phyloP scores from a whole-genome alignment of 2,329 filamentous ascomycete species.

The Calonectria ilicicola region DNA sequence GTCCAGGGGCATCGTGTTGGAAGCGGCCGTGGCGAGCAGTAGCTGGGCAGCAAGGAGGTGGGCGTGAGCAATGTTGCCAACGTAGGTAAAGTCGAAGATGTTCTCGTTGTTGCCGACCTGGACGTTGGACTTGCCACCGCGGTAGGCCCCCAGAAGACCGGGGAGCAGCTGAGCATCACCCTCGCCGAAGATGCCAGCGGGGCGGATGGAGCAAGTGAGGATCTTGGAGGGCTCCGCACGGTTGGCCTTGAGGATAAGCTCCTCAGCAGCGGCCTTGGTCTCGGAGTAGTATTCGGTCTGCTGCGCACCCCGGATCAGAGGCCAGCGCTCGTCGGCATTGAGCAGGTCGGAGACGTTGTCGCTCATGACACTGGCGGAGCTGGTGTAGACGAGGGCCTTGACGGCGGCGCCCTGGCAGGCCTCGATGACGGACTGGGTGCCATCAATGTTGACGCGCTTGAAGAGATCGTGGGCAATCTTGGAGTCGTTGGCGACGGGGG shows the following conservation, averaged over 20 bases:
- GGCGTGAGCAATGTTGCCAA: slow-evolving; percentile 76
- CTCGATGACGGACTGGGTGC: slow-evolving; percentile 82
- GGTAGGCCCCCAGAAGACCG: slow-evolving; percentile 79
- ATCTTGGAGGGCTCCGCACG: slow-evolving; percentile 68
- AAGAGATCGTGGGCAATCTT: slow-evolving; percentile 72
- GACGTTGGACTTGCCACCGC: slow-evolving; percentile 76
- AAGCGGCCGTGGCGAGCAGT: slow-evolving; percentile 71
- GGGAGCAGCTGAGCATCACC: slow-evolving; percentile 83
- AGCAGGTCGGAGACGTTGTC: slow-evolving; percentile 84
- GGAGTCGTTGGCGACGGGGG: slow-evolving; percentile 70
- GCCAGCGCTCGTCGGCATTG: slow-evolving; percentile 88
- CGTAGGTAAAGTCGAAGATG: slow-evolving; percentile 75
- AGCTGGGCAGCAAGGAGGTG: slow-evolving; percentile 85
- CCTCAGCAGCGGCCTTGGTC: slow-evolving; percentile 90
- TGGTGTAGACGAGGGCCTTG: slow-evolving; percentile 90
- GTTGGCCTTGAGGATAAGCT: slow-evolving; percentile 82
- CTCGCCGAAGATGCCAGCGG: slow-evolving; percentile 91
- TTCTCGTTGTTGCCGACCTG: slow-evolving; percentile 81
- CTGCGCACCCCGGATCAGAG: slow-evolving; percentile 76
- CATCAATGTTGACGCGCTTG: slow-evolving; percentile 87
- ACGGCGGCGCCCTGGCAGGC: slow-evolving; percentile 78
- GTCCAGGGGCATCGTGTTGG: slow-evolving; percentile 74
- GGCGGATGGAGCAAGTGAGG: slow-evolving; percentile 84
- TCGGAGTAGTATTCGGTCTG: slow-evolving; percentile 89
- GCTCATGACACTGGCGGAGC: slow-evolving; percentile 86